Evolutionary conservation across 176 grass and related monocot genomes (phyloP).

Genomic region (Oryza rufipogon): DNA sequence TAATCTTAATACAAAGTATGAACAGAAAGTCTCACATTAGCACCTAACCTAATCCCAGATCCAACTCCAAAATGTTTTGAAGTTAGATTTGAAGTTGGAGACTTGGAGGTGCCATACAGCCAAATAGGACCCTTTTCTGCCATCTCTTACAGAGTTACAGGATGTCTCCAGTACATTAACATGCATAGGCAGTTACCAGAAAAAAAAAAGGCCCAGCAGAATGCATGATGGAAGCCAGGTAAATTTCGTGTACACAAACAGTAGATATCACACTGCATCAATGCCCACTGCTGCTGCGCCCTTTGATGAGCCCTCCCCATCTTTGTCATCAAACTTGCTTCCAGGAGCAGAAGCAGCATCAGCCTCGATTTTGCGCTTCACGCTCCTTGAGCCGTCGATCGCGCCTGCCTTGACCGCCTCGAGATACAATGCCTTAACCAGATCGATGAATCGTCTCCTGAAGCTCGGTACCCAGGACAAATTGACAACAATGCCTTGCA

Average conservation of each 20-base stretch:
- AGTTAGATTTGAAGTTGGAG: too few relatives aligned
- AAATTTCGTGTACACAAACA: neutral
- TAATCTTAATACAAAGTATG: too few relatives aligned
- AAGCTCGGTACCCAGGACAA: slow-evolving; percentile 78
- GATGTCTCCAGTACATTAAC: neutral
- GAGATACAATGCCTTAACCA: slow-evolving; percentile 68
- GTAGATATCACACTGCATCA: slow-evolving; percentile 25
- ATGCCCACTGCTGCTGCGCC: neutral
- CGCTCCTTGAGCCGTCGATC: slow-evolving; percentile 20
- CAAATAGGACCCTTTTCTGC: neutral
- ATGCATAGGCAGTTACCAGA: neutral
- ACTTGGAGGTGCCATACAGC: too few relatives aligned
- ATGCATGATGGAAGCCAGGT: neutral
- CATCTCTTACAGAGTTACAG: too few relatives aligned
- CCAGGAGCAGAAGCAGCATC: neutral
- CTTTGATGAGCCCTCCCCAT: slow-evolving; percentile 14
- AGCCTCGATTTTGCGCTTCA: slow-evolving; percentile 24
- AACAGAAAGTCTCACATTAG: too few relatives aligned
- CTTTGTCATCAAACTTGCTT: neutral
- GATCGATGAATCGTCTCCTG: slow-evolving; percentile 63
- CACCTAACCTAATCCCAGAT: too few relatives aligned
- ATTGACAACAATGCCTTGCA: slow-evolving; percentile 75
- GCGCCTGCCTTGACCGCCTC: slow-evolving; percentile 46
- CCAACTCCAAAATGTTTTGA: too few relatives aligned
- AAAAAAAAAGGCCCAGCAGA: neutral